Percentiles rank a stretch among this genome's conserved stretches.
Evolutionary conservation across 495 filamentous ascomycete species (phyloP).

Genomic region (Hypoxylon subgilvum): DNA sequence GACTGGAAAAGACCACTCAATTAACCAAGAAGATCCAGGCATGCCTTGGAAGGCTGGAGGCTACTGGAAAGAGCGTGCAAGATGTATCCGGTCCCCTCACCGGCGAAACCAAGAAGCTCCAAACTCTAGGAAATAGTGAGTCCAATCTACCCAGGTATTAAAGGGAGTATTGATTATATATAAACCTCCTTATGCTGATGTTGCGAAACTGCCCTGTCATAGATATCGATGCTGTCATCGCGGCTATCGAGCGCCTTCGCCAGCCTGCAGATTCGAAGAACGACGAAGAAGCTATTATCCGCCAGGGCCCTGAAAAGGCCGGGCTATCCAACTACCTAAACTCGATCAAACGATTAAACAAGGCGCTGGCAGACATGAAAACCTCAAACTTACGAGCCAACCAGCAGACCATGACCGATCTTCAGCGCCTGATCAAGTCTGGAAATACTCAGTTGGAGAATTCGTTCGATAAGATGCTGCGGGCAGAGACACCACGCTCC

Average conservation of each 20-base stretch:
- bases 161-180: no score
- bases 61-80: conserved; percentile 84
- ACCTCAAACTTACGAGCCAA: conserved; percentile 87
- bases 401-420: conserved; percentile 83
- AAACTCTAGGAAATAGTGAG: conserved; percentile 78
- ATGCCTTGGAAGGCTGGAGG: conserved; percentile 81
- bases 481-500: conserved; percentile 68
- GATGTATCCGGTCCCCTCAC: conserved; percentile 92
- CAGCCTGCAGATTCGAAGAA: conserved; percentile 87
- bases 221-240: conserved; percentile 85
- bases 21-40: conserved; percentile 94
- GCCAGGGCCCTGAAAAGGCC: conserved; percentile 77
- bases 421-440: conserved; percentile 73
- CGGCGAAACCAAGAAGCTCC: conserved; percentile 87
- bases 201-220: neutral
- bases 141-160: conserved; percentile 3
- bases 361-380: conserved; percentile 79
- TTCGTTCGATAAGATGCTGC: conserved; percentile 75
- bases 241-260: conserved; percentile 84
- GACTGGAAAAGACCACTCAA: conserved; percentile 67
- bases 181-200: conserved; percentile 16
- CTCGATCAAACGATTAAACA: conserved; percentile 85
- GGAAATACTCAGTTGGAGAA: conserved; percentile 83
- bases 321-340: conserved; percentile 85
- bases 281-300: conserved; percentile 88